phyloP scores from a whole-genome alignment of 148 eudicot species.

The Nepenthes gracilis region DNA sequence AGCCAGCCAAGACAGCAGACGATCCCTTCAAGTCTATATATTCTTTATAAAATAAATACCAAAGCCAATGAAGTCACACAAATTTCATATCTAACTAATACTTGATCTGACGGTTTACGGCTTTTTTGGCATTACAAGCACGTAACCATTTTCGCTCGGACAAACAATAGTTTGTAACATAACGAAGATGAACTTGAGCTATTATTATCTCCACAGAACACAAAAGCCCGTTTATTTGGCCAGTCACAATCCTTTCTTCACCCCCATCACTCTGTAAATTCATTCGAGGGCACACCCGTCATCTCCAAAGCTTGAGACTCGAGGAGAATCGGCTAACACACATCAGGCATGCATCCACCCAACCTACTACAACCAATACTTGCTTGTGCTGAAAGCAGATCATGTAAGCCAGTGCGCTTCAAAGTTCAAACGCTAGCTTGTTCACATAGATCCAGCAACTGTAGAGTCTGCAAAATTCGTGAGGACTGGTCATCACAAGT shows the following conservation, averaged over 20 bases:
- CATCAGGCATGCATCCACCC: slow-evolving; percentile 13
- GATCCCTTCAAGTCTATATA: too few species aligned
- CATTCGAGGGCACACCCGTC: slow-evolving; percentile 29
- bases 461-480: slow-evolving; percentile 59
- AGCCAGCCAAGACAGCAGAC: too few species aligned
- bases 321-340: slow-evolving; percentile 37
- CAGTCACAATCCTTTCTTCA: slow-evolving; percentile 14
- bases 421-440: slow-evolving; percentile 48
- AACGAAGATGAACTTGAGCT: too few species aligned
- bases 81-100: too few species aligned
- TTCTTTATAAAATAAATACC: too few species aligned
- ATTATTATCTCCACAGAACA: too few species aligned
- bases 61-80: too few species aligned
- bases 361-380: slow-evolving; percentile 18
- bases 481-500: neutral
- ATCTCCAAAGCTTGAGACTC: slow-evolving; percentile 59
- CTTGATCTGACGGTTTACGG: too few species aligned
- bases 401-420: slow-evolving; percentile 2
- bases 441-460: slow-evolving; percentile 95
- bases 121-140: too few species aligned
- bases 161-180: too few species aligned
- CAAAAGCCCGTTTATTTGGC: too few species aligned
- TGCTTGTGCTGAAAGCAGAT: slow-evolving; percentile 20
- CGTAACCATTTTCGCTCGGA: too few species aligned
- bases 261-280: slow-evolving; percentile 13